Evolutionary conservation across 2,329 filamentous ascomycete genomes (phyloP), one percentile per base, ranked within the genome.

Genomic region (Geoglossum cookeanum): DNA sequence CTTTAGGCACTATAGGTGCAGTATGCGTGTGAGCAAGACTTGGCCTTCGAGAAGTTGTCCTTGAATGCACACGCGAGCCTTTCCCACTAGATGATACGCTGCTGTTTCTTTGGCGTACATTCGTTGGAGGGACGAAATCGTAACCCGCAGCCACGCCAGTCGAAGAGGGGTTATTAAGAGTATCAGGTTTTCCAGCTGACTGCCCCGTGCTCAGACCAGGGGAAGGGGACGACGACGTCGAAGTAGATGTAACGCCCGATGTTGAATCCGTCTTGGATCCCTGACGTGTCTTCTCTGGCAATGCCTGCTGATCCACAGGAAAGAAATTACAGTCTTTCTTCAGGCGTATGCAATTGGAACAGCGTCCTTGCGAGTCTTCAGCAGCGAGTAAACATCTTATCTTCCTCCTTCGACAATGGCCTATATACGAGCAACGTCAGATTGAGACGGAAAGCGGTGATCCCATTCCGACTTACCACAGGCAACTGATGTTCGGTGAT

Each of bases 311-410:
- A 62, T 95, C 89, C 27, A 96, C 90, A 0, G 90, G 87, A 64
- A 83, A 86, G 70, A 94, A 97, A 67, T 85, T 87, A 70, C 91
- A 97, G 62, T 95, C 88, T 66, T 94, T 96, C 70, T 94, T 94
- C 66, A 97, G 73, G 52, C 89, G 82, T 65, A 95, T 94, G 71
- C 91, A 97, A 72, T 94, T 95, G 62, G 85, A 80, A 71, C 91
- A 97, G 61, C 89, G 83, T 51, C 83, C 82, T 65, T 87, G 80
- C 8, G 76, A 68, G 63, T 94, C 87, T 61, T 83, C 81, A 54
- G 80, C 76, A 7, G 86, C 81, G 48, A 87, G 77, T 55, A 95
- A 80, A 69, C 91, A 97, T 70, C 91, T 79, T 61, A 97, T 97
- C 71, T 97, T 97, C 63, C 91, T 84, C 67, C 87, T 79, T 65